Percentiles rank a stretch among this genome's conserved stretches.
These are phyloP conservation scores for Senna tora DNA, from an alignment of 306 rosid species.

Conservation along the genomic window DNA sequence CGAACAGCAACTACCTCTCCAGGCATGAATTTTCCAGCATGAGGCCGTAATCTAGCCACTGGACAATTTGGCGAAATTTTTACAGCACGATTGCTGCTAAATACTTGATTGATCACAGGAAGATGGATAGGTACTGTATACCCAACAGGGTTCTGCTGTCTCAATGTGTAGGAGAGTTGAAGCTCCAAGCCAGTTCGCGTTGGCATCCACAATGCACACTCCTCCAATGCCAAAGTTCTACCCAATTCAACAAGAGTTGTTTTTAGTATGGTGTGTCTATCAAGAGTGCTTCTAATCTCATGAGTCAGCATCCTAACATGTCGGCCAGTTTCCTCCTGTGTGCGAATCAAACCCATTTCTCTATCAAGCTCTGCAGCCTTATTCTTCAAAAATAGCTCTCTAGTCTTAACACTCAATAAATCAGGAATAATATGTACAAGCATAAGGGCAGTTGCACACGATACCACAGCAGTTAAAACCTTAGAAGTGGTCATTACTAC, in stretches of 20 bases:
- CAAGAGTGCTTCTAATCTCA: constrained; percentile 82
- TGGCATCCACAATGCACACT: constrained; percentile 99
- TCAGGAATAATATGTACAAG: constrained; percentile 86
- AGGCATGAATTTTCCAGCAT: constrained; percentile 62
- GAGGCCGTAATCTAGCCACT: constrained; percentile 81
- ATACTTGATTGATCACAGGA: constrained; percentile 87
- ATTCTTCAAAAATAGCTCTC: constrained; percentile 75
- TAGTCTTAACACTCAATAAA: constrained; percentile 74
- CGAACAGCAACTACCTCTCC: constrained; percentile 98
- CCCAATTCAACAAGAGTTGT: constrained; percentile 80
- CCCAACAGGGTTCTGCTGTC: constrained; percentile 92
- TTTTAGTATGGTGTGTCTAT: constrained; percentile 73
- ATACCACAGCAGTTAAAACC: constrained; percentile 78
- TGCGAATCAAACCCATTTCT: constrained; percentile 82
- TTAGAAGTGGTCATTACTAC: constrained; percentile 73
- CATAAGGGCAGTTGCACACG: constrained; percentile 81
- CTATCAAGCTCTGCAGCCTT: constrained; percentile 85
- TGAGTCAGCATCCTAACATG: constrained; percentile 85
- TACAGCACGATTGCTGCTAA: constrained; percentile 69
- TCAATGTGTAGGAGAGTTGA: constrained; percentile 91
- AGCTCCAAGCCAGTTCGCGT: constrained; percentile 93
- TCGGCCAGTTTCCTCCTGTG: constrained; percentile 82
- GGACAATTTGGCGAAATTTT: constrained; percentile 83
- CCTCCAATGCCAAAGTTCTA: constrained; percentile 89
- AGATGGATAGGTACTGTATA: constrained; percentile 90